Conservation (phyloP, 1,284 basidiomycete species). For the Cryptococcus sp. region DNA sequence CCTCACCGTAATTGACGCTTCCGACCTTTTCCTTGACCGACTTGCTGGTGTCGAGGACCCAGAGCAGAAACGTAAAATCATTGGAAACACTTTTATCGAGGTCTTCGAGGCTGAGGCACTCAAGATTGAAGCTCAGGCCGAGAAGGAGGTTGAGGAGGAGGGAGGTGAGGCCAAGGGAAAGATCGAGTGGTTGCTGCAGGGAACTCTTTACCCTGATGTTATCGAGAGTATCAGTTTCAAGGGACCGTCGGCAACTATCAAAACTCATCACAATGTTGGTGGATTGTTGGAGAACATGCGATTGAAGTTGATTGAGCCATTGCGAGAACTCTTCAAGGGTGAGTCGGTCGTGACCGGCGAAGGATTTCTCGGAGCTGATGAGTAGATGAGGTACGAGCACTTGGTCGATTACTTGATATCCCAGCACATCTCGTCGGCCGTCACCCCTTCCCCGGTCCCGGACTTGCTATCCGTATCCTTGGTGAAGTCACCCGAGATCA, state of each 20-base stretch:
- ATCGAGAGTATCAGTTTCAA: slow-evolving; percentile 99
- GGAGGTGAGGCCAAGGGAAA: slow-evolving; percentile 73
- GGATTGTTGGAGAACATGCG: slow-evolving; percentile 97
- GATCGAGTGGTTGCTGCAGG: slow-evolving; percentile 95
- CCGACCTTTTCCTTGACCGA: slow-evolving; percentile 85
- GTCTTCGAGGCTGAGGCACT: slow-evolving; percentile 92
- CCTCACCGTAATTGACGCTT: slow-evolving; percentile 92
- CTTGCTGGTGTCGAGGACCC: slow-evolving; percentile 91
- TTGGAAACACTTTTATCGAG: slow-evolving; percentile 98
- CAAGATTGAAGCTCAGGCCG: slow-evolving; percentile 81
- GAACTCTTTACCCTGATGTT: slow-evolving; percentile 98
- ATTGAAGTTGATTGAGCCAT: slow-evolving; percentile 95
- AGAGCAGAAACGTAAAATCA: slow-evolving; percentile 96
- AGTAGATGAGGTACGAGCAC: slow-evolving; percentile 88
- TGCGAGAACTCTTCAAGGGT: slow-evolving; percentile 98
- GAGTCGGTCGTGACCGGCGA: slow-evolving; percentile 17
- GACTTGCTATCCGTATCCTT: slow-evolving; percentile 97
- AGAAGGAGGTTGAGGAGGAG: slow-evolving; percentile 61
- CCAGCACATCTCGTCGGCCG: slow-evolving; percentile 90
- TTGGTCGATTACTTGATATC: slow-evolving; percentile 86
- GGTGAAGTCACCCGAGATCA: slow-evolving; percentile 91
- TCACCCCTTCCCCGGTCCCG: slow-evolving; percentile 99
- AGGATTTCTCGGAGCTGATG: neutral
- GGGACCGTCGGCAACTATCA: slow-evolving; percentile 97
- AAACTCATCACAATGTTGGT: slow-evolving; percentile 99